Evolutionary conservation across 768 basidiomycete species (phyloP), one percentile per base, ranked within the genome.

Genomic region (Russula compacta): DNA sequence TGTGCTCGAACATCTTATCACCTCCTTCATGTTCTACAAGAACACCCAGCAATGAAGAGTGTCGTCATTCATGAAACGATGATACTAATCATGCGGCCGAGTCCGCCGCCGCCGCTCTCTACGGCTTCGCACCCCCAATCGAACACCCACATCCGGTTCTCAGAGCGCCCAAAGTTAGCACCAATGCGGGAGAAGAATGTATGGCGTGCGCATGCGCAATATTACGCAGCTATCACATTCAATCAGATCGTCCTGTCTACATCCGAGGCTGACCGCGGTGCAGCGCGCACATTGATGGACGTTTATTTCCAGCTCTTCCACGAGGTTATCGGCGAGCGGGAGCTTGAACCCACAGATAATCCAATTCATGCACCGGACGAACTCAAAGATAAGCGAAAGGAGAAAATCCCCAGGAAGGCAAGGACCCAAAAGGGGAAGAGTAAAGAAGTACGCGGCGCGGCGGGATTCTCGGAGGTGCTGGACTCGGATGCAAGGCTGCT

Each of bases 281-380:
- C 93, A 10, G 88, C 94, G 14, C 73, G 84, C 49, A 80, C 83
- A 62, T 77, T 98, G 62, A 84, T 98, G 19, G 87, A 93, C 53
- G 80, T 94, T 4, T 98, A 98, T 74, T 99, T 98, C 68, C 87
- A 94, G 75, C 80, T 98, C 69, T 99, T 99, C 77, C 79, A 85
- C 68, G 92, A 92, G 67, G 75, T 97, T 10, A 79, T 98, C 3
- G 87, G 90, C 0, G 84, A 89, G 66, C 76, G 75, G 12, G 72
- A 73, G 42, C 75, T 79, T 68, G 75, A 75, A 51, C 71, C 73
- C 66, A 66, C 66, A 67, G 53, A 72, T 60, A 74, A 76, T 44
- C 70, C 69, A 38, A 73, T 77, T 19, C 53, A 66, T 32, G 72
- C 75, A 4, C 76, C 75, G 63, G 77, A 71, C 53, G 78, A 75